These are phyloP conservation scores for Alternaria sp. DNA, from an alignment of 2,329 filamentous ascomycete genomes.

Conservation along the genomic window DNA sequence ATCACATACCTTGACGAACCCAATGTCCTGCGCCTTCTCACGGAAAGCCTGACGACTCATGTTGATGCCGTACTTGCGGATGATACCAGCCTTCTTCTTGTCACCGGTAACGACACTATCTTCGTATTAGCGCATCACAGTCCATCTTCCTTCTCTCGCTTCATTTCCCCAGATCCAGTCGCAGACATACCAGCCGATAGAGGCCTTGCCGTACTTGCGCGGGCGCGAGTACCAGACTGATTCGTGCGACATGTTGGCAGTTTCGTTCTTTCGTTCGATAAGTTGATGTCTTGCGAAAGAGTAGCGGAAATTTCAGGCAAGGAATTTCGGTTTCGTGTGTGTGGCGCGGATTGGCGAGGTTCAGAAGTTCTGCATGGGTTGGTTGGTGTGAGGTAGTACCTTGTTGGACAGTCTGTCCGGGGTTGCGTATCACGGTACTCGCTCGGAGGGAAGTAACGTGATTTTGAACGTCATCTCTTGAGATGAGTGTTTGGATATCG, in stretches of 20 bases:
- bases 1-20: conserved; percentile 66
- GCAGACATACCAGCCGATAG: conserved; percentile 76
- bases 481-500: fast-evolving
- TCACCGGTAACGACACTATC: conserved; percentile 35
- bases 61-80: conserved; percentile 98
- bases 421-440: conserved; percentile 2
- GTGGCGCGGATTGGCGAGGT: background rate
- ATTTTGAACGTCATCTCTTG: background rate
- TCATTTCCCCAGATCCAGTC: background rate
- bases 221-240: conserved; percentile 95
- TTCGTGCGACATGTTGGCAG: conserved; percentile 35
- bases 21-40: conserved; percentile 70
- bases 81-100: conserved; percentile 75
- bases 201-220: conserved; percentile 93
- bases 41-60: conserved; percentile 73
- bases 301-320: background rate
- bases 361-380: background rate
- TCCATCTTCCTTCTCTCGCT: background rate
- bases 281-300: background rate
- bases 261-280: background rate
- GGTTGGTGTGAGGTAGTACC: conserved; percentile 10
- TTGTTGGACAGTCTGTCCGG: conserved; percentile 10
- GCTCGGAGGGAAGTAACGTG: background rate
- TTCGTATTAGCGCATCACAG: background rate
- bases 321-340: background rate